These are phyloP conservation scores for Stephania yunnanensis DNA, from an alignment of 164 flowering plant species.

Conservation along the genomic window DNA sequence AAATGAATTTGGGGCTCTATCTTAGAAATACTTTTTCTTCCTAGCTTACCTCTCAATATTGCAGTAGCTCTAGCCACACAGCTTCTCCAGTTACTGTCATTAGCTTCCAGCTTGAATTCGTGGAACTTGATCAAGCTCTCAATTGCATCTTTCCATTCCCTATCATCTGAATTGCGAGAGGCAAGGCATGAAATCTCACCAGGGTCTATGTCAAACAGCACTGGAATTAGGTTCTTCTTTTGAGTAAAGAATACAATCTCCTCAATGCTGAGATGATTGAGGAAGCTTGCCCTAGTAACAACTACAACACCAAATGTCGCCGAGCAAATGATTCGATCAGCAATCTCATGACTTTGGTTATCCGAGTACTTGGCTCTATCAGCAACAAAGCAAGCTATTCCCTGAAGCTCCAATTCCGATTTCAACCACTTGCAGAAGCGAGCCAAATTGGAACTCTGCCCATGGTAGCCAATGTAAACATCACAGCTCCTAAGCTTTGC, in stretches of 20 bases:
- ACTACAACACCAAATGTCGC: slow-evolving; percentile 69
- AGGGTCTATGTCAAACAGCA: slow-evolving; percentile 49
- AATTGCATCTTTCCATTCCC: slow-evolving; percentile 63
- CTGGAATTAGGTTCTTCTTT: slow-evolving; percentile 77
- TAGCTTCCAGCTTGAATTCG: slow-evolving; percentile 65
- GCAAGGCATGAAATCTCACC: slow-evolving; percentile 37
- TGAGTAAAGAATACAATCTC: slow-evolving; percentile 83
- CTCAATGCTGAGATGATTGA: slow-evolving; percentile 55
- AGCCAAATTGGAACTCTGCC: slow-evolving; percentile 51
- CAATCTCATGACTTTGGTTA: slow-evolving; percentile 81
- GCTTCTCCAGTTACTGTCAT: slow-evolving; percentile 69
- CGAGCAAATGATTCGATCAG: slow-evolving; percentile 79
- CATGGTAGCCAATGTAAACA: slow-evolving; percentile 84
- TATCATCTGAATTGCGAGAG: slow-evolving; percentile 42
- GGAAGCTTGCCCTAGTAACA: slow-evolving; percentile 40
- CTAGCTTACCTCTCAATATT: slow-evolving; percentile 59
- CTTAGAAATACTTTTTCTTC: slow-evolving; percentile 54
- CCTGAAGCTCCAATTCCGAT: slow-evolving; percentile 83
- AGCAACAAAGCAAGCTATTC: slow-evolving; percentile 80
- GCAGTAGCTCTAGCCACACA: slow-evolving; percentile 53
- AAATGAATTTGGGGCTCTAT: slow-evolving; percentile 29
- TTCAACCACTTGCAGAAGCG: slow-evolving; percentile 89
- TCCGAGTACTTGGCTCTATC: slow-evolving; percentile 80
- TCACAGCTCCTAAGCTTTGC: slow-evolving; percentile 87
- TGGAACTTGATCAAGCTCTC: slow-evolving; percentile 54